A percentile compares a stretch with the other conserved stretches of the same genome.
Evolutionary conservation across 345 rosid genomes (phyloP).

Genomic region (Firmiana major): DNA sequence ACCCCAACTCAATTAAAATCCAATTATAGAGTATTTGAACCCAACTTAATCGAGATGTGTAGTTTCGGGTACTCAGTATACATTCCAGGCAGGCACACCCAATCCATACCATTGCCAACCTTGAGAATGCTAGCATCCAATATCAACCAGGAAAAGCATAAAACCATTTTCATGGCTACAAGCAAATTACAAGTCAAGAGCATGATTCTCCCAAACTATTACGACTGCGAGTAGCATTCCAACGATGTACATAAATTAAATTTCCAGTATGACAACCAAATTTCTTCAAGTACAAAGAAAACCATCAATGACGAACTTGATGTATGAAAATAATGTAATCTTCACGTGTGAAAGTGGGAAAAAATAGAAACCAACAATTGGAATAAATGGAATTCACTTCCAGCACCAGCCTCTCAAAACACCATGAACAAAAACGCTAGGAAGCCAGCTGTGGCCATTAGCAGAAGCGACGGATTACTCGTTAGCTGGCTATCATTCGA

Average conservation of each 20-base stretch:
- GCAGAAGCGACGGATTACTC: constrained; percentile 5
- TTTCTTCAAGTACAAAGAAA: neutral
- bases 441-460: constrained; percentile 20
- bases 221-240: neutral
- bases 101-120: neutral
- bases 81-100: neutral
- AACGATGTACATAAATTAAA: neutral
- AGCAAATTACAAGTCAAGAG: neutral
- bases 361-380: neutral
- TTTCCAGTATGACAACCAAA: constrained; percentile 1
- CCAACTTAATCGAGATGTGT: too few species aligned
- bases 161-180: neutral
- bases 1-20: too few species aligned
- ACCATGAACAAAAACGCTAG: constrained; percentile 21
- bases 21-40: too few species aligned
- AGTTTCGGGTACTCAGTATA: too few species aligned
- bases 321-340: neutral
- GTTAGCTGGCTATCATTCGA: constrained; percentile 17
- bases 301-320: neutral
- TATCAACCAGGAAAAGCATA: neutral
- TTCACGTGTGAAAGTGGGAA: neutral
- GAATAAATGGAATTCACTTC: neutral
- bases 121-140: neutral
- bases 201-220: neutral
- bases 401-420: constrained; percentile 20